Percentiles rank a stretch among this genome's conserved stretches.
Evolutionary conservation across 495 filamentous ascomycete species (phyloP).

Genomic region (Margaritispora aquatica): DNA sequence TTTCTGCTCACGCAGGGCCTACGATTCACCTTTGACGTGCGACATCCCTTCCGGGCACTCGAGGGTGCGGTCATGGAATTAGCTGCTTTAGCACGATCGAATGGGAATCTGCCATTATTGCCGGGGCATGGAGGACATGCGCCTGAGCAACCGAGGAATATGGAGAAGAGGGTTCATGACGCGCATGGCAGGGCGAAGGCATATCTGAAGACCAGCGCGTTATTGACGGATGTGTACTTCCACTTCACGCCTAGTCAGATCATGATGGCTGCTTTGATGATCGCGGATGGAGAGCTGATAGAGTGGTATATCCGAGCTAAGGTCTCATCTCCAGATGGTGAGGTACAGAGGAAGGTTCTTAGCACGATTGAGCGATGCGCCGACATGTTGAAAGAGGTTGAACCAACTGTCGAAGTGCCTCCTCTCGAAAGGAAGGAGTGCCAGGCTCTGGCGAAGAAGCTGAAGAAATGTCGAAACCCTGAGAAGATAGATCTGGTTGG

Average conservation of each 20-base stretch:
- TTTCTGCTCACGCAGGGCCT: conserved; percentile 88
- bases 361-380: conserved; percentile 42
- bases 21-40: conserved; percentile 88
- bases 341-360: conserved; percentile 38
- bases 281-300: conserved; percentile 67
- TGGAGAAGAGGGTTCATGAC: conserved; percentile 47
- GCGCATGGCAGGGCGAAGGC: conserved; percentile 68
- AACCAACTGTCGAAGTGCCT: conserved; percentile 3
- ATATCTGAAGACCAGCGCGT: conserved; percentile 68
- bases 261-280: conserved; percentile 70
- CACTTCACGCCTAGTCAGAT: conserved; percentile 94
- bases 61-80: conserved; percentile 85
- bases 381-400: conserved; percentile 35
- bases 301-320: conserved; percentile 70
- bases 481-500: conserved; percentile 55
- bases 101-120: conserved; percentile 34
- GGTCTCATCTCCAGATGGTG: conserved; percentile 34
- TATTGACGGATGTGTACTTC: conserved; percentile 91
- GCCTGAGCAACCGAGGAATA: conserved; percentile 2
- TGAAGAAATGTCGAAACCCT: conserved; percentile 74
- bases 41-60: conserved; percentile 83
- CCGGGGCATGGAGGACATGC: conserved; percentile 2
- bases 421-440: conserved; percentile 31
- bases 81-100: conserved; percentile 48
- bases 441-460: conserved; percentile 60